Percentiles rank a stretch among this genome's conserved stretches.
Conservation (phyloP, 441 rosid species). For the Francoa sonchifolia region DNA sequence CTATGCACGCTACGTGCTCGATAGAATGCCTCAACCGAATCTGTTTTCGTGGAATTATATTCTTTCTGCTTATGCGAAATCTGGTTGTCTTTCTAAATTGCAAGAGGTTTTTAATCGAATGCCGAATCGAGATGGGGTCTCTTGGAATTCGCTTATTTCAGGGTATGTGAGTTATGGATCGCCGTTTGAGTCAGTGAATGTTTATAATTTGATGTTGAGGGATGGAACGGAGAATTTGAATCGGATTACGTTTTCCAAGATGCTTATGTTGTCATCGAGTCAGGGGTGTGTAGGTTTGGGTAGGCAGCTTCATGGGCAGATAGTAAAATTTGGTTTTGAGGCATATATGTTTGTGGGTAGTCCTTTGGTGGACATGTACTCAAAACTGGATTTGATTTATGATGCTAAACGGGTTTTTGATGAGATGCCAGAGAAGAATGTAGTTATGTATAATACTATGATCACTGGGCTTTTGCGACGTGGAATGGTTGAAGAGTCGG, state of each 20-base stretch:
- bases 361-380: slow-evolving; percentile 77
- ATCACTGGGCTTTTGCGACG: slow-evolving; percentile 54
- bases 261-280: slow-evolving; percentile 54
- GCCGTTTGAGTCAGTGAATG: slow-evolving; percentile 36
- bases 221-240: slow-evolving; percentile 39
- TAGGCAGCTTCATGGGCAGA: slow-evolving; percentile 61
- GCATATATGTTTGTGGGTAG: slow-evolving; percentile 56
- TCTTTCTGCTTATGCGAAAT: slow-evolving; percentile 61
- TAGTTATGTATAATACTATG: slow-evolving; percentile 64
- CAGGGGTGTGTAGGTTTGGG: slow-evolving; percentile 39
- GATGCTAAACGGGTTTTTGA: slow-evolving; percentile 57
- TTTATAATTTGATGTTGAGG: slow-evolving; percentile 55
- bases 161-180: slow-evolving; percentile 45
- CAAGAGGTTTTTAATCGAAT: slow-evolving; percentile 35
- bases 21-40: slow-evolving; percentile 45
- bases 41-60: slow-evolving; percentile 69
- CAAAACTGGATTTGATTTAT: slow-evolving; percentile 43
- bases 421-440: slow-evolving; percentile 36
- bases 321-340: slow-evolving; percentile 57
- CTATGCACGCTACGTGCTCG: slow-evolving; percentile 63
- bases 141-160: slow-evolving; percentile 73
- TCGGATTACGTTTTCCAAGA: slow-evolving; percentile 62
- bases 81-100: slow-evolving; percentile 45
- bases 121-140: slow-evolving; percentile 52
- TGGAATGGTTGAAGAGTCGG: slow-evolving; percentile 61